Base-by-base conservation (phyloP, 805 yeast genomes). In the Pichia heedii region DNA sequence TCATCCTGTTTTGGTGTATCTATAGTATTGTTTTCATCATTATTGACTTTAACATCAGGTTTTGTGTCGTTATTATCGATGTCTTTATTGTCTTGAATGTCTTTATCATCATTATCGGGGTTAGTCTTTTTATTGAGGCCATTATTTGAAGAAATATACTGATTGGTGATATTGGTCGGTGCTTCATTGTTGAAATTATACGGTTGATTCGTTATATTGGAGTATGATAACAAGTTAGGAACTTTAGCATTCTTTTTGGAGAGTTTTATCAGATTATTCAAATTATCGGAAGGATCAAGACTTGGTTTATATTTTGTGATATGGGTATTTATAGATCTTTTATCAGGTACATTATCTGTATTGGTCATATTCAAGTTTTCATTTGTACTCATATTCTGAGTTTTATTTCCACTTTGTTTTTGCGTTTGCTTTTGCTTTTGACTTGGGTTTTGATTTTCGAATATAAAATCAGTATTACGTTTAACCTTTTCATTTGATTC, bases 241-340 rank as follows among this genome's bases (percentile, higher is more conserved):
- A n/a, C n/a, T 11, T 20, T 26, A 6, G 18, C 13, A 12, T 40
- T 27, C 11, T 30, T 36, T 16, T 13, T 40, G 13, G 49, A 34
- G 45, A 51, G 42, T 26, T 43, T 24, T 1, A 51, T 27, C 1
- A 51, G 37, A 20, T 39, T 45, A n/a, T 33, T 43, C 12, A 51
- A 40, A 36, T 51, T 51, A n/a, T 46, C 52, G 2, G 50, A 40
- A 4, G 54, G 54, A 32, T 34, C 44, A 5, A 51, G 36, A 16
- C 36, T 44, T 11, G 44, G 40, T 26, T 22, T 29, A 15, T 24
- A 7, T 26, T 16, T 4, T 7, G 20, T 9, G 15, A n/a, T 22
- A 11, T 10, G n/a, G n/a, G n/a, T 22, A 4, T 1, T 15, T 15
- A 13, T 29, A 15, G 32, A 29, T 8, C 10, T 24, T 24, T 24